Conservation (phyloP, 108 stramenopile species). For the Hondaea fermentalgiana region DNA sequence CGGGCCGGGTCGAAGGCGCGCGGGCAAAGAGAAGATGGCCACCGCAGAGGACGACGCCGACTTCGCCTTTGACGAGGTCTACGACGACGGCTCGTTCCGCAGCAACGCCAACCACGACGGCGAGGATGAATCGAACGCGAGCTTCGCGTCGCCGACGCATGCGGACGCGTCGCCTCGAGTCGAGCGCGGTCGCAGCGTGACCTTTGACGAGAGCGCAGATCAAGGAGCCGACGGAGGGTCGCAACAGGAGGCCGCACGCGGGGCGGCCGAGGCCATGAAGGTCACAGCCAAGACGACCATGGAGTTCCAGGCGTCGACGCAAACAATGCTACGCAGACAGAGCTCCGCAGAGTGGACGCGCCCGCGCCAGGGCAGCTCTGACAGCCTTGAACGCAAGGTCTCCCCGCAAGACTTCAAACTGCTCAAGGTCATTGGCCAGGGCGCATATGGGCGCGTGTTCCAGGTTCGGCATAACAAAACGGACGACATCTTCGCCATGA, state of each 20-base stretch:
- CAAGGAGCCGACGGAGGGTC: no score
- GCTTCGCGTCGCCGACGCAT: no score
- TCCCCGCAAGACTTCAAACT: constrained; percentile 40
- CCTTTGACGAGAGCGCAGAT: no score
- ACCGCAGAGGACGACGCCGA: no score
- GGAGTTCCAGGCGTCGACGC: neutral
- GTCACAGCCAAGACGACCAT: neutral
- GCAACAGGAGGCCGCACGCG: neutral
- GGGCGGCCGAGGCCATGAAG: neutral
- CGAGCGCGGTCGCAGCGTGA: no score
- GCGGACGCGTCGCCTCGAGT: no score
- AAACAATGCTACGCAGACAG: neutral
- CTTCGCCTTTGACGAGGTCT: no score
- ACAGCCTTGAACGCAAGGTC: constrained; percentile 9
- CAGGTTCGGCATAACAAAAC: constrained; percentile 25
- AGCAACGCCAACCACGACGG: no score
- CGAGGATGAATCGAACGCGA: no score
- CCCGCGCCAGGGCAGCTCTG: neutral
- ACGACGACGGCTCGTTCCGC: no score
- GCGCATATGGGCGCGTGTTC: constrained; percentile 49
- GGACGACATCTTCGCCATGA: constrained; percentile 42
- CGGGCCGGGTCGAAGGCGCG: no score
- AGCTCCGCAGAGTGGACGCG: neutral
- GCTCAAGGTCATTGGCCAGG: constrained; percentile 45
- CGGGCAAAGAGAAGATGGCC: no score